These are phyloP conservation scores for Parietichytrium sp. DNA, from an alignment of 108 stramenopile genomes.

Conservation along the genomic window DNA sequence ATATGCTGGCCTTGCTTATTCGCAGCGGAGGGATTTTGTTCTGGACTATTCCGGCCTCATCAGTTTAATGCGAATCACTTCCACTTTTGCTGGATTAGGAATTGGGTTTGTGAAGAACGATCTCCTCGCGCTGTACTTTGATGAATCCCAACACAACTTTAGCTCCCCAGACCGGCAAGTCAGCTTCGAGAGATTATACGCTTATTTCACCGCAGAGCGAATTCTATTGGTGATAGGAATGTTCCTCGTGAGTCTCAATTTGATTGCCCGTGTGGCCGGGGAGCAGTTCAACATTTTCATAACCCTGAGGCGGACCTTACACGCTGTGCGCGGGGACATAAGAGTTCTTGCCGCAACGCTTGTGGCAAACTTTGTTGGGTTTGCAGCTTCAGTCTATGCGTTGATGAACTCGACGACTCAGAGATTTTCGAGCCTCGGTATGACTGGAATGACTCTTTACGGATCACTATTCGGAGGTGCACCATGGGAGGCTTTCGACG, in stretches of 20 bases:
- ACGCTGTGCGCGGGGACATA: not conserved
- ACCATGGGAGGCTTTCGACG: constrained; percentile 1
- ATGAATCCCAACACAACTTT: too few species aligned
- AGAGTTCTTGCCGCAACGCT: not conserved
- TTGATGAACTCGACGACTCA: not conserved
- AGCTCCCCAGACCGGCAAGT: too few species aligned
- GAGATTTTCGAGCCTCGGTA: not conserved
- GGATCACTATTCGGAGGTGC: constrained; percentile 27
- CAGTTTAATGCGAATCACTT: too few species aligned
- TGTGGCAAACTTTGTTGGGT: not conserved
- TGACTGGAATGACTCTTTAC: not conserved
- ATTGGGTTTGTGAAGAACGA: too few species aligned
- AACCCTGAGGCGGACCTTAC: not conserved
- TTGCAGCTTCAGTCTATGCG: constrained; percentile 1
- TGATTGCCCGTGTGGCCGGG: not conserved
- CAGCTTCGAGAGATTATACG: not conserved
- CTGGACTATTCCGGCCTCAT: too few species aligned
- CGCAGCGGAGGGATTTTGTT: too few species aligned
- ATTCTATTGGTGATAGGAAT: not conserved
- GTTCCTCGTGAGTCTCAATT: not conserved
- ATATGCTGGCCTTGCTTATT: too few species aligned
- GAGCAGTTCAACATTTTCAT: not conserved
- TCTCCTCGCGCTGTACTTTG: too few species aligned
- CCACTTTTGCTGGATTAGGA: too few species aligned
- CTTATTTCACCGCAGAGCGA: not conserved